A percentile compares a stretch with the other conserved stretches of the same genome.
Evolutionary conservation across 2,329 filamentous ascomycete species (phyloP).

Genomic region (Capronia epimyces): DNA sequence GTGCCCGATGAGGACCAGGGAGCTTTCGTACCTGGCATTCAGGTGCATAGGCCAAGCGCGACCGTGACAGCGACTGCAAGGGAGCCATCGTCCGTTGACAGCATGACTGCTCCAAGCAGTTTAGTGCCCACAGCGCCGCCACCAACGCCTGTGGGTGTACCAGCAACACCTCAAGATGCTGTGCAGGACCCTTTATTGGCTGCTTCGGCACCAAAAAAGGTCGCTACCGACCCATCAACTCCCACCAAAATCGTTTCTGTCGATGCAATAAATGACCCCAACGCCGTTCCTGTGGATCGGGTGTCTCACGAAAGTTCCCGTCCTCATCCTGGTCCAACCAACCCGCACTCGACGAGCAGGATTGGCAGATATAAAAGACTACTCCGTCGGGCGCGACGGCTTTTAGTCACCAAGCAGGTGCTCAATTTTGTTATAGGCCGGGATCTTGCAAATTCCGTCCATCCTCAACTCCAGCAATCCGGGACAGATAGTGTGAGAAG

Average conservation of each 20-base stretch:
- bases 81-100: not conserved
- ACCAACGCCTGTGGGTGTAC: conserved; percentile 1
- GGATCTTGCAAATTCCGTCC: conserved; percentile 16
- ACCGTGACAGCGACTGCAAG: conserved; percentile 10
- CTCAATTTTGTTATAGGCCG: conserved; percentile 21
- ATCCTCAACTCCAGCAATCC: conserved; percentile 15
- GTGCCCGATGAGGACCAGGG: not conserved
- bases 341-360: not conserved
- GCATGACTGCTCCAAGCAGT: not conserved
- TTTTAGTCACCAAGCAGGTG: conserved; percentile 18
- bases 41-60: conserved; percentile 20
- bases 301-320: not conserved
- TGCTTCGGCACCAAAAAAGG: not conserved
- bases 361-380: conserved; percentile 12
- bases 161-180: not conserved
- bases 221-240: not conserved
- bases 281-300: conserved; percentile 1
- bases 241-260: not conserved
- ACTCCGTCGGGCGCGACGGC: conserved; percentile 10
- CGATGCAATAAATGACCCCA: not conserved
- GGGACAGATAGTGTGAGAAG: not conserved
- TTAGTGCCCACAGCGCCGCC: conserved; percentile 5
- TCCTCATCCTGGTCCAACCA: not conserved
- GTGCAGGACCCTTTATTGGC: conserved; percentile 1
- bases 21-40: conserved; percentile 14